Evolutionary conservation across 371 early-diverging fungal genomes (phyloP).

Genomic region (Chytridiales sp.): DNA sequence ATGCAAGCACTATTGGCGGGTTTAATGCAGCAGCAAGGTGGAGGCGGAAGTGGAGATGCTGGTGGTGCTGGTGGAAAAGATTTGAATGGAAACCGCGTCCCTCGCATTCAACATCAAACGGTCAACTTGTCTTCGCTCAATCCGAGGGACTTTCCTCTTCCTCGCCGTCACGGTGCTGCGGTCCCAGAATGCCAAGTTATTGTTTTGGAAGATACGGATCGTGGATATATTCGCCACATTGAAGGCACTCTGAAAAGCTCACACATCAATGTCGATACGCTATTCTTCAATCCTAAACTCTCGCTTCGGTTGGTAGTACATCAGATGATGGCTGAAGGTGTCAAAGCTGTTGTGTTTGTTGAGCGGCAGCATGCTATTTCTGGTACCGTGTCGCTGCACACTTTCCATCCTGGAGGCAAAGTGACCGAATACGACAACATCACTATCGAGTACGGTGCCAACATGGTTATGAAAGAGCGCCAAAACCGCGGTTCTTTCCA

Average conservation of each 20-base stretch:
- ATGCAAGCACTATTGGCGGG: conserved; percentile 10
- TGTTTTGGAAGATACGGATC: conserved; percentile 37
- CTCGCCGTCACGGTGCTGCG: conserved; percentile 31
- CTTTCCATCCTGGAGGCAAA: conserved; percentile 30
- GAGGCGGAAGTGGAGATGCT: too few relatives aligned
- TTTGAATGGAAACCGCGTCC: conserved; percentile 9
- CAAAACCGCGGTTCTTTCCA: conserved; percentile 17
- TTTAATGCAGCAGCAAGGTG: conserved; percentile 6
- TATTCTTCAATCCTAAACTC: conserved; percentile 29
- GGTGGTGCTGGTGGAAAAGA: neutral
- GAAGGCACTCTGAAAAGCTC: conserved; percentile 31
- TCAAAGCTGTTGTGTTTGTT: conserved; percentile 52
- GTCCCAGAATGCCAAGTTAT: conserved; percentile 48
- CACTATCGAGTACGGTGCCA: conserved; percentile 22
- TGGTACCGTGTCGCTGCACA: conserved; percentile 40
- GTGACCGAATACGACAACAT: conserved; percentile 41
- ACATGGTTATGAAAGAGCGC: conserved; percentile 31
- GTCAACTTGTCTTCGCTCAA: conserved; percentile 21
- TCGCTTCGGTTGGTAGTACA: conserved; percentile 33
- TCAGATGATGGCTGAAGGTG: conserved; percentile 58
- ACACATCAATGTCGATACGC: conserved; percentile 33
- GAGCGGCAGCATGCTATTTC: conserved; percentile 42
- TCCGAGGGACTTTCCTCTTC: conserved; percentile 35
- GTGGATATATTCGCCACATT: conserved; percentile 28
- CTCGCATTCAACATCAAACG: conserved; percentile 15